Base-by-base conservation (phyloP, 2,329 filamentous ascomycete genomes). In the Aureobasidium sp. region DNA sequence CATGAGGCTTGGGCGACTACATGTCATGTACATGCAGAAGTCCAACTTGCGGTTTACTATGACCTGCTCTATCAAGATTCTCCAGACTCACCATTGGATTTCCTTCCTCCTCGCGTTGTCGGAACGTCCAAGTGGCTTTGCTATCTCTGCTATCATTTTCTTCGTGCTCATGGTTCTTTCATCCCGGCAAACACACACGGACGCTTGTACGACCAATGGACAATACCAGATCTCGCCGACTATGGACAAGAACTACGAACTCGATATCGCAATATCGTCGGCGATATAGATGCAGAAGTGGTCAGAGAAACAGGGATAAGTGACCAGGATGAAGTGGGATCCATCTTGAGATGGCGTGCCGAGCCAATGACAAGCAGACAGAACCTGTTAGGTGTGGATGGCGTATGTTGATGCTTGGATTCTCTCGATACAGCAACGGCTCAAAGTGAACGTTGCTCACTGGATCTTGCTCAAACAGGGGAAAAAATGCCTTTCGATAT, bases 311-410 rank as follows among this genome's bases (percentile, higher is more conserved):
- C 47, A 9, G 59, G 39, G 10, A 5, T 1, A 2, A 27, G 3
- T 3, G 14, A 29, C 3, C 7, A 3, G 11, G 14, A 6, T 32
- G 51, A 44, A 16, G 51, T 3, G 13, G 25, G 25, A 10, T 42
- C 39, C 1, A 16, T 36, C 1, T 32, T 55, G 51, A 44, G 51
- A 14, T 55, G 51, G 51, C 59, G 59, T 25, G 45, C 48, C 27
- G 59, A 61, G 29, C 59, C 59, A 8, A 61, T 61, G 59, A 61
- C 59, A 8, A 61, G 59, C 37, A 16, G 59, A 8, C 48, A 61
- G 48, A 42, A 61, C 45, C 39, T 61, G 37, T 44, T 61, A 11
- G 51, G 37, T 55, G 51, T 55, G 14, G 51, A 41, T 9, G 55
- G 27, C 5, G 32, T 14, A 44, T 34, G 6, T 5, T 55, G 37